These are phyloP conservation scores for Talaromyces trachyspermus DNA, from an alignment of 495 filamentous ascomycete genomes.

Conservation along the genomic window DNA sequence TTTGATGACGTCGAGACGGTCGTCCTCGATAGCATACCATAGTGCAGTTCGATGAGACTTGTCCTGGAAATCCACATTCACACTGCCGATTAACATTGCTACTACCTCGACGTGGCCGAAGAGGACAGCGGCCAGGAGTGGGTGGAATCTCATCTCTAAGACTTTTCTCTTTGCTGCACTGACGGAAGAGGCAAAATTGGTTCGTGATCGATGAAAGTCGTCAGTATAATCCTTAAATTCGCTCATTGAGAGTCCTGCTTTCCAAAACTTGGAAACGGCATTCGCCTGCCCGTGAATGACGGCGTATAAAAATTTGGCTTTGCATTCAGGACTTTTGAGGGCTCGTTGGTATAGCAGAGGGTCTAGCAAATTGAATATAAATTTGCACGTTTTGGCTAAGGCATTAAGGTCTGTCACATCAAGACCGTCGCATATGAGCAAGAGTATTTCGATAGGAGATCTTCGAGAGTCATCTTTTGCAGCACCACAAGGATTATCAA, in stretches of 20 bases:
- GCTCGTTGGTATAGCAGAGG: background rate
- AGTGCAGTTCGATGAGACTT: background rate
- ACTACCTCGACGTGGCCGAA: background rate
- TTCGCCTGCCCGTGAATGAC: background rate
- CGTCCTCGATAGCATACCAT: background rate
- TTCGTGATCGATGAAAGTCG: background rate
- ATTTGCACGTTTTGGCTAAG: background rate
- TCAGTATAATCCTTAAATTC: background rate
- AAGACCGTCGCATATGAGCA: background rate
- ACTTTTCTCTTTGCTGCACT: background rate
- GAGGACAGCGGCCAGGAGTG: background rate
- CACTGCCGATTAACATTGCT: background rate
- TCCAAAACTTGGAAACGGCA: slow-evolving; percentile 5
- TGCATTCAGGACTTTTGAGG: background rate
- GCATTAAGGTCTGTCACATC: background rate
- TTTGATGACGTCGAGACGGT: background rate
- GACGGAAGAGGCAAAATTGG: background rate
- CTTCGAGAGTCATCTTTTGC: background rate
- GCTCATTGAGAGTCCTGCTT: slow-evolving; percentile 6
- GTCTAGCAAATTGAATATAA: background rate
- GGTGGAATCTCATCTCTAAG: background rate
- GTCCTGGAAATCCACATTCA: background rate
- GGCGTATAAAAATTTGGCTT: background rate
- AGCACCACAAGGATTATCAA: too few relatives aligned
- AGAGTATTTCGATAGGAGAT: background rate